These are phyloP conservation scores for Cryptococcus floricola DNA, from an alignment of 1,284 basidiomycete genomes.

Conservation along the genomic window DNA sequence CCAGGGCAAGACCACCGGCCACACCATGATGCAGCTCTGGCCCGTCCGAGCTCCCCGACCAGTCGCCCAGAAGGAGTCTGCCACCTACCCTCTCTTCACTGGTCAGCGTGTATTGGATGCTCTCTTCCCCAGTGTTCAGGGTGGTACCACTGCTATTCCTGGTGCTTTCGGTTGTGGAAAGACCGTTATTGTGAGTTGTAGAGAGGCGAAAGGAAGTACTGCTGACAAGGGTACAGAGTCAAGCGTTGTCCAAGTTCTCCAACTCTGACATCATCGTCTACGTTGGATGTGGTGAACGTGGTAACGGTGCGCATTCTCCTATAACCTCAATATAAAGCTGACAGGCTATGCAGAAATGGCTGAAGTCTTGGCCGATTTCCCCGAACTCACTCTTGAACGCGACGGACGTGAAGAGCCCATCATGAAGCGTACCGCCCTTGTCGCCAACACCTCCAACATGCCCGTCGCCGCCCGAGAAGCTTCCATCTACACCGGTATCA, in stretches of 20 bases:
- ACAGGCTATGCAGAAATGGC: slow-evolving; percentile 68
- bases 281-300: slow-evolving; percentile 93
- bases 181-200: slow-evolving; percentile 78
- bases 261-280: slow-evolving; percentile 99
- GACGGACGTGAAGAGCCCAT: slow-evolving; percentile 93
- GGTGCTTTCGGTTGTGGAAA: slow-evolving; percentile 97
- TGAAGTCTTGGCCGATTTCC: slow-evolving; percentile 97
- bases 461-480: slow-evolving; percentile 99
- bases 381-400: slow-evolving; percentile 85
- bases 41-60: slow-evolving; percentile 97
- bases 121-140: slow-evolving; percentile 98
- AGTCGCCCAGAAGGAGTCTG: slow-evolving; percentile 88
- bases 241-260: slow-evolving; percentile 97
- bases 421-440: slow-evolving; percentile 99
- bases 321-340: neutral
- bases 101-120: slow-evolving; percentile 97
- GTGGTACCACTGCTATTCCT: slow-evolving; percentile 97
- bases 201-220: too few species aligned
- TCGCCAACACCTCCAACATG: slow-evolving; percentile 99
- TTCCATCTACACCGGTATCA: slow-evolving; percentile 99
- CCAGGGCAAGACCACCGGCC: slow-evolving; percentile 87
- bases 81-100: slow-evolving; percentile 87
- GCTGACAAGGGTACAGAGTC: slow-evolving; percentile 24
- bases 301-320: slow-evolving; percentile 63
- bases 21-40: slow-evolving; percentile 98